A percentile compares a stretch with the other conserved stretches of the same genome.
phyloP scores from a whole-genome alignment of 2,329 filamentous ascomycete genomes.

The Talaromyces rugulosus region DNA sequence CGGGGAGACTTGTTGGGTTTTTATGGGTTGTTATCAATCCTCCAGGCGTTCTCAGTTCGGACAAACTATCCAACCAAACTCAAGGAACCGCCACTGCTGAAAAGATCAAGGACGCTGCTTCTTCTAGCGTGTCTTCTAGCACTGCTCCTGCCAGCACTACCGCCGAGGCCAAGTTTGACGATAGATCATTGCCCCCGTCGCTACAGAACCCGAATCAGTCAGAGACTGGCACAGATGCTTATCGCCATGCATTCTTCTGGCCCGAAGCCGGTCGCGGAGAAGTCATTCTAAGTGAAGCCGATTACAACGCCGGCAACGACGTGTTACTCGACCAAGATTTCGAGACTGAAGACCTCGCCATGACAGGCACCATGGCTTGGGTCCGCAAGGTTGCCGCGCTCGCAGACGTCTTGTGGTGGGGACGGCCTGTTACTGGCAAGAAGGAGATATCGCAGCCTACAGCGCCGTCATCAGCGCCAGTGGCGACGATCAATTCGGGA shows the following conservation, averaged over 20 bases:
- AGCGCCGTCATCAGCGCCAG: constrained; percentile 12
- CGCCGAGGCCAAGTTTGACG: constrained; percentile 16
- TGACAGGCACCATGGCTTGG: constrained; percentile 39
- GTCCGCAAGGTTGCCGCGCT: constrained; percentile 38
- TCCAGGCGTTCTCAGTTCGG: constrained; percentile 40
- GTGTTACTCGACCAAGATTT: constrained; percentile 42
- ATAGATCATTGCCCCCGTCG: constrained; percentile 8
- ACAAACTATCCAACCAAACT: constrained; percentile 20
- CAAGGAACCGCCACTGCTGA: background rate
- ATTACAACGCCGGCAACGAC: constrained; percentile 38
- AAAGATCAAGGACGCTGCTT: background rate
- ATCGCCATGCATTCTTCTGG: constrained; percentile 29
- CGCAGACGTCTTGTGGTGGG: constrained; percentile 33
- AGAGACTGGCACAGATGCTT: constrained; percentile 3
- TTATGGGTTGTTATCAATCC: constrained; percentile 84
- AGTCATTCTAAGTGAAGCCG: constrained; percentile 32
- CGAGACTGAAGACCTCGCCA: constrained; percentile 32
- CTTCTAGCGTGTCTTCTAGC: background rate
- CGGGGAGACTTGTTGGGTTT: constrained; percentile 87
- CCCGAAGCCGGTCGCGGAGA: constrained; percentile 30
- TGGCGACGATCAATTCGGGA: constrained; percentile 25
- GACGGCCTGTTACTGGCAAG: constrained; percentile 31
- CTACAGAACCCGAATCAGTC: background rate
- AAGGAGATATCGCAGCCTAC: constrained; percentile 15
- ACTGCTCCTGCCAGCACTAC: constrained; percentile 15